These are phyloP conservation scores for Schizophyllum amplum DNA, from an alignment of 1,284 basidiomycete species.

Conservation along the genomic window DNA sequence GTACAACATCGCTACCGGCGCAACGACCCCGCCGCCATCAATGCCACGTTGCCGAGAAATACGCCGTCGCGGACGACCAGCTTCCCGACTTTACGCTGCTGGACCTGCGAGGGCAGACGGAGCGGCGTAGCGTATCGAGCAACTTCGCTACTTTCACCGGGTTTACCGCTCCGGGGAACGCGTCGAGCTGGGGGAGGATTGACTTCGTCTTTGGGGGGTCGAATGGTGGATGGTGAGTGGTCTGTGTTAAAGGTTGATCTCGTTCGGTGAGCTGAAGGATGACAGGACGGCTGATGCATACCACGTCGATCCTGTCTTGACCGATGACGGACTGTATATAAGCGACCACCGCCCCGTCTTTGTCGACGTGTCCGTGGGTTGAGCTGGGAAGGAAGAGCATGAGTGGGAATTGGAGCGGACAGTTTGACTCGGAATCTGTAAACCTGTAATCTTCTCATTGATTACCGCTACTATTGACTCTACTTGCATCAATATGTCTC, in stretches of 20 bases:
- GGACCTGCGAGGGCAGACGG: constrained; percentile 36
- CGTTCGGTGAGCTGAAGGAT: too few species aligned
- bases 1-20: constrained; percentile 42
- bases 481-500: too few species aligned
- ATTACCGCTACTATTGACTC: too few species aligned
- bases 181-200: constrained; percentile 34
- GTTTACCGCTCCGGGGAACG: constrained; percentile 33
- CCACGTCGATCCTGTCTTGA: constrained; percentile 33
- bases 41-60: constrained; percentile 33
- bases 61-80: constrained; percentile 23
- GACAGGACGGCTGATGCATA: constrained; percentile 30
- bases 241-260: too few species aligned
- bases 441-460: too few species aligned
- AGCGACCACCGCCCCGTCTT: constrained; percentile 53
- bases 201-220: constrained; percentile 48
- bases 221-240: constrained; percentile 38
- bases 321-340: constrained; percentile 46
- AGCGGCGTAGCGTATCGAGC: constrained; percentile 33
- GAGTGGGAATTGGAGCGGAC: too few species aligned
- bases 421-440: too few species aligned
- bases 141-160: constrained; percentile 51
- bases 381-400: too few species aligned
- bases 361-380: constrained; percentile 28
- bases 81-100: constrained; percentile 34
- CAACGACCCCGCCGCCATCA: constrained; percentile 30